These are phyloP conservation scores for Chamaecrista fasciculata DNA, from an alignment of 306 rosid genomes.

Conservation along the genomic window DNA sequence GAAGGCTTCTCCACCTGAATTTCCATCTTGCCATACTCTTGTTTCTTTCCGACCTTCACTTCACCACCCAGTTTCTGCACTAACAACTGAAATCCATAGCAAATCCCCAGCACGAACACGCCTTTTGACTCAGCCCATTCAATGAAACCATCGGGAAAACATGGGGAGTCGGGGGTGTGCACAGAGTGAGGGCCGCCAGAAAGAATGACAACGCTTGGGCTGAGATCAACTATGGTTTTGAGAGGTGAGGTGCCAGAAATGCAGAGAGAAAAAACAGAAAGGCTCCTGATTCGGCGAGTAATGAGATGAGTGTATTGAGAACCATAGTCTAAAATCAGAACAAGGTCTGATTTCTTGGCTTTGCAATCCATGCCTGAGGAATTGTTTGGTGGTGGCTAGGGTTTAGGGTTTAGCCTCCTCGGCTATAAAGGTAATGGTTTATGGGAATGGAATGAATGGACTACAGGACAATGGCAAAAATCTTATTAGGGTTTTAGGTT, in stretches of 20 bases:
- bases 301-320: constrained; percentile 96
- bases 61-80: constrained; percentile 86
- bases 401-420: background rate
- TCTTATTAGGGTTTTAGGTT: background rate
- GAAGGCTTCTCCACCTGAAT: constrained; percentile 45
- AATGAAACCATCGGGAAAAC: constrained; percentile 67
- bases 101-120: constrained; percentile 73
- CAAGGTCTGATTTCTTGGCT: constrained; percentile 60
- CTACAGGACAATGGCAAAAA: too few species aligned
- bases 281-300: constrained; percentile 90
- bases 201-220: constrained; percentile 76
- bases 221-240: constrained; percentile 55
- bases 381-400: background rate
- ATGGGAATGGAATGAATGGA: too few species aligned
- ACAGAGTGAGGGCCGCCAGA: constrained; percentile 99
- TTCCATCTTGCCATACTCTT: constrained; percentile 95
- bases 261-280: constrained; percentile 84
- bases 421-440: constrained; percentile 35
- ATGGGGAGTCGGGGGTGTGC: constrained; percentile 70
- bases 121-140: constrained; percentile 70
- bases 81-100: constrained; percentile 88
- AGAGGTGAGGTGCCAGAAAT: constrained; percentile 79
- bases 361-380: constrained; percentile 51
- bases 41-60: constrained; percentile 66
- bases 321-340: constrained; percentile 83